A percentile compares a stretch with the other conserved stretches of the same genome.
These are phyloP conservation scores for Ophiostoma novo-ulmi DNA, from an alignment of 2,329 filamentous ascomycete species.

Conservation along the genomic window DNA sequence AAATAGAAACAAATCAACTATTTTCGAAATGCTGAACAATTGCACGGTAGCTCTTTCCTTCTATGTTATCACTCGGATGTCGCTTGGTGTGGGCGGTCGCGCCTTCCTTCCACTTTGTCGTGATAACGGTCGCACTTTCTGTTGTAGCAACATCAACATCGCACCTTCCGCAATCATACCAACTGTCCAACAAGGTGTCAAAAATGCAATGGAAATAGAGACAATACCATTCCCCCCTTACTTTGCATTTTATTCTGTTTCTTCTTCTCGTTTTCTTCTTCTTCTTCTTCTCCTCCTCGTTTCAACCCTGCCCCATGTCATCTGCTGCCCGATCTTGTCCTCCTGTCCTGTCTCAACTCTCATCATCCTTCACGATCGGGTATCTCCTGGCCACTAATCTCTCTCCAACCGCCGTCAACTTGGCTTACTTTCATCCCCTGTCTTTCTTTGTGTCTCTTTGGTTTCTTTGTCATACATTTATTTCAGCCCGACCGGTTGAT, in stretches of 20 bases:
- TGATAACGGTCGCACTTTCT: constrained; percentile 7
- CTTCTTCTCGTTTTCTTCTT: background rate
- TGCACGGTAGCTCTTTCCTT: background rate
- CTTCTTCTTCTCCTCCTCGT: background rate
- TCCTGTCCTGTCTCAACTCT: background rate
- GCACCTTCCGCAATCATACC: background rate
- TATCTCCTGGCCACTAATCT: background rate
- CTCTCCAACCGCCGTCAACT: background rate
- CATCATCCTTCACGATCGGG: background rate
- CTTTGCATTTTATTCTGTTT: background rate
- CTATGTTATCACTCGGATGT: background rate
- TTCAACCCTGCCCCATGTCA: background rate
- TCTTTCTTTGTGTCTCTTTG: background rate
- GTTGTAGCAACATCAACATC: background rate
- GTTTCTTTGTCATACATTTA: background rate
- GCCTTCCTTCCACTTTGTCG: background rate
- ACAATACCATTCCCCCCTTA: background rate
- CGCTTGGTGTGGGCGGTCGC: background rate
- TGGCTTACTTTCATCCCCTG: background rate
- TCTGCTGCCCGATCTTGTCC: constrained; percentile 1
- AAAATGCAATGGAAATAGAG: background rate
- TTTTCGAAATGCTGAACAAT: too few relatives aligned
- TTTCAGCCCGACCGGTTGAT: background rate
- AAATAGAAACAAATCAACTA: background rate
- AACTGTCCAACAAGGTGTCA: background rate